phyloP scores from a whole-genome alignment of 75 land plant species.

The Isoetes taiwanensis region DNA sequence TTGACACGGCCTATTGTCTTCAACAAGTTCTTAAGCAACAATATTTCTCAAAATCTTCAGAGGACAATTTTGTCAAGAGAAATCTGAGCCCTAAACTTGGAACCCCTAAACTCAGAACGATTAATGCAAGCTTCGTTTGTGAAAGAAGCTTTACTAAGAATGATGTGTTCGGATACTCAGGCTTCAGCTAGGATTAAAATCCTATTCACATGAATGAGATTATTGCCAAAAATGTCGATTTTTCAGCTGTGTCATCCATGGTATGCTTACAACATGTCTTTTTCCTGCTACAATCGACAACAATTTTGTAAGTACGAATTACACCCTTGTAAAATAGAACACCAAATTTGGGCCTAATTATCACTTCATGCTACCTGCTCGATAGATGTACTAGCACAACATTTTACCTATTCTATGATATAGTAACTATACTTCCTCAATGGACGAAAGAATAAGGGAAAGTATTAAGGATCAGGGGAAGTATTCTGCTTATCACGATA shows the following conservation, averaged over 20 bases:
- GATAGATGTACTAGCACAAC: neutral
- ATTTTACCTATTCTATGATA: neutral
- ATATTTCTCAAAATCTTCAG: too few relatives aligned
- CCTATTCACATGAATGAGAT: constrained; percentile 51
- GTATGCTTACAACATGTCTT: constrained; percentile 69
- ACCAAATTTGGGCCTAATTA: neutral
- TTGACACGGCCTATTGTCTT: too few relatives aligned
- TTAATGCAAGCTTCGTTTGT: too few relatives aligned
- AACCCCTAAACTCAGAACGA: too few relatives aligned
- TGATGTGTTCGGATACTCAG: constrained; percentile 47
- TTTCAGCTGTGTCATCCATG: constrained; percentile 52
- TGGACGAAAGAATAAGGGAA: neutral
- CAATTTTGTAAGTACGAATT: constrained; percentile 44
- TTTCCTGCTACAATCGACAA: constrained; percentile 71
- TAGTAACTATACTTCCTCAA: neutral
- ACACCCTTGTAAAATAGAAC: neutral
- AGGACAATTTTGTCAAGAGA: too few relatives aligned
- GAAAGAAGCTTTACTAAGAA: constrained; percentile 28
- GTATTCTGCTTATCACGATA: neutral
- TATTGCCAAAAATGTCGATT: constrained; percentile 37
- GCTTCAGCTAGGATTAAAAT: constrained; percentile 50
- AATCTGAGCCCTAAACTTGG: too few relatives aligned
- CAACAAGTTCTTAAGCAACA: too few relatives aligned
- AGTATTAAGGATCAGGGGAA: too few relatives aligned
- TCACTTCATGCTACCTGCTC: neutral